Evolutionary conservation across 805 yeast genomes (phyloP), one percentile per base, ranked within the genome.

Genomic region (Pichia sporocuriosa): DNA sequence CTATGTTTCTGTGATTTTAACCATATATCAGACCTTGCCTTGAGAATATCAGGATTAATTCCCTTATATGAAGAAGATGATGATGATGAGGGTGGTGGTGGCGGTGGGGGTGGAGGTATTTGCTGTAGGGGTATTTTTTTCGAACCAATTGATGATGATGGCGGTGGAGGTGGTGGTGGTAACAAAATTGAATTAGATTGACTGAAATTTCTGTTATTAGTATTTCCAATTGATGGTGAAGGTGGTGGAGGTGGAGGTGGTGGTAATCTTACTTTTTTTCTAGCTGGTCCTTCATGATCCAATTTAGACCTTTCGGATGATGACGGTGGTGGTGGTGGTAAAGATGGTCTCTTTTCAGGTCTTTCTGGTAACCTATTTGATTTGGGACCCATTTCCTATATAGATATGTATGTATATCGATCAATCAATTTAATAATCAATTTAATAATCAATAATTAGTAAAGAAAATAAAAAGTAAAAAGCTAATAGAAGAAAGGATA

Each of bases 1-100:
- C 84, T 63, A 32, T 57, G 59, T 54, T 81, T 83, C 51, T 84
- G 95, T 2, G 73, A 35, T 41, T 69, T 74, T 9, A 71, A 64
- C 94, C 93, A 84, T 50, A 71, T 68, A 43, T 68, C 63, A 46
- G 75, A 72, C 40, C 75, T 33, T 20, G 35, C 32, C 13, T 35
- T 23, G 26, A 40, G 21, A 15, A 35, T 26, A 9, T 37, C 34
- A 10, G 12, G 7, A 8, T 27, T 17, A 8, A 28, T 24, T 1
- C 38, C 13, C 26, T n/a, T 26, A 36, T 27, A 15, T 44, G 41
- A 19, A 43, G 40, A 26, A 45, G 50, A 20, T 47, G 51, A 17
- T 42, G 49, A 32, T 30, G 38, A 17, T 10, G 41, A 21, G 6
- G 68, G 62, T 2, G 68, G 67, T 1, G 69, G 68, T 23, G 70